These are phyloP conservation scores for Exsudoporus floridanus DNA, from an alignment of 1,284 basidiomycete genomes.

Conservation along the genomic window DNA sequence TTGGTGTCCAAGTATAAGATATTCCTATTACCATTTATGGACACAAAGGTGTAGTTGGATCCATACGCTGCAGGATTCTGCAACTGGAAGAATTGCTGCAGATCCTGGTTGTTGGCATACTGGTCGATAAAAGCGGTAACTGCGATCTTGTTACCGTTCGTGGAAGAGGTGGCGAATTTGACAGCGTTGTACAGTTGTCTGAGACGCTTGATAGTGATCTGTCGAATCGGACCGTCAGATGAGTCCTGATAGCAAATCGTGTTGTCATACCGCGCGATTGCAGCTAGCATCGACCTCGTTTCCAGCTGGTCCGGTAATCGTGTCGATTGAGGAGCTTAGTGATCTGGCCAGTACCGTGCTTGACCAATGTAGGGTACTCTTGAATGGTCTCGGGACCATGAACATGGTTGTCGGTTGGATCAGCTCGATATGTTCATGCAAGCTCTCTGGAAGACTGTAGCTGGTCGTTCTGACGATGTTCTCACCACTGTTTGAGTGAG, in stretches of 20 bases:
- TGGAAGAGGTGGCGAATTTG: constrained; percentile 40
- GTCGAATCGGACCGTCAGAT: background rate
- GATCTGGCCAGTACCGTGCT: background rate
- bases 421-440: constrained; percentile 66
- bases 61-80: constrained; percentile 31
- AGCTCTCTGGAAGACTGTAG: constrained; percentile 63
- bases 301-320: constrained; percentile 34
- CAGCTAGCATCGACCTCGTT: constrained; percentile 50
- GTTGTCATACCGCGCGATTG: constrained; percentile 39
- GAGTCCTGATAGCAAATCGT: constrained; percentile 30
- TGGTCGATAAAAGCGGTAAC: constrained; percentile 56
- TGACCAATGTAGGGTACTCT: constrained; percentile 44
- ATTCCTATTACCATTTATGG: constrained; percentile 44
- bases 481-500: constrained; percentile 52
- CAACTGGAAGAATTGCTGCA: constrained; percentile 42
- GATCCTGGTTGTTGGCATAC: constrained; percentile 56
- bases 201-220: constrained; percentile 44
- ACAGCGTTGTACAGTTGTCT: constrained; percentile 43
- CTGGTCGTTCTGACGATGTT: constrained; percentile 61
- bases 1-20: background rate
- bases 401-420: constrained; percentile 78
- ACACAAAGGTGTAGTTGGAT: constrained; percentile 40
- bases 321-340: constrained; percentile 10
- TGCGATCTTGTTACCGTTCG: constrained; percentile 49
- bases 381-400: constrained; percentile 47